Base-by-base conservation (phyloP, 2,329 filamentous ascomycete genomes). In the Sporothrix curviconia region DNA sequence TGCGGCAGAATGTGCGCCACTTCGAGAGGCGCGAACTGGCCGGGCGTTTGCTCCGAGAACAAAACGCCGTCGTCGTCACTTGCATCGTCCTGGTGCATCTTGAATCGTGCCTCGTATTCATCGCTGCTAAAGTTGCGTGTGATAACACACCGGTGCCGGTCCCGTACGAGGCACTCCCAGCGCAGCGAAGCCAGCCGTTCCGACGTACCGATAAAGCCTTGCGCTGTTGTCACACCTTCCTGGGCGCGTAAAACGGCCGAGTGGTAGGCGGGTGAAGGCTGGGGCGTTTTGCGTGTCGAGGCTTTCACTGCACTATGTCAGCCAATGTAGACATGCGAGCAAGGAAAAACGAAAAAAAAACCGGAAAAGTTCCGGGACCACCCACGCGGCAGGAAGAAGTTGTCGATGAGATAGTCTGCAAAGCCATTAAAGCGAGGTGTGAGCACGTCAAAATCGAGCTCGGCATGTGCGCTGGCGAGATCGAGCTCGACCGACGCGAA, bases 121-220 rank as follows among this genome's bases (percentile, higher is more conserved):
- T 3, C 8, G 1, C 11, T 9, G 34, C 65, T 62, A 39, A 68
- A 69, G 12, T 37, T 55, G 7, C 63, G 64, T n/a, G 65, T 60
- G 40, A 69, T 60, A 3, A 69, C 65, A 51, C 66, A 69, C 43
- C 66, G 66, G 57, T 67, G 61, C 22, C 63, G 66, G 55, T 69
- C 66, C 28, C 66, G 66, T 30, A 63, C 37, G 43, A 69, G 65
- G 59, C 68, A 69, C 37, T 51, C 55, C 4, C 62, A 58, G n/a
- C 65, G 66, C 15, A 69, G 64, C 40, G 55, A 50, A 3, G 65
- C 64, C 42, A 68, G 14, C 24, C 65, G 61, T 14, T 65, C 60
- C 12, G 60, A 50, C 9, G 66, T 67, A 34, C 64, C 63, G 19
- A 61, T 47, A 54, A 64, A 64, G 12, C 34, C 59, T 34, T 32